These are phyloP conservation scores for Gnetum montanum DNA, from an alignment of 75 land plant species.

Conservation along the genomic window DNA sequence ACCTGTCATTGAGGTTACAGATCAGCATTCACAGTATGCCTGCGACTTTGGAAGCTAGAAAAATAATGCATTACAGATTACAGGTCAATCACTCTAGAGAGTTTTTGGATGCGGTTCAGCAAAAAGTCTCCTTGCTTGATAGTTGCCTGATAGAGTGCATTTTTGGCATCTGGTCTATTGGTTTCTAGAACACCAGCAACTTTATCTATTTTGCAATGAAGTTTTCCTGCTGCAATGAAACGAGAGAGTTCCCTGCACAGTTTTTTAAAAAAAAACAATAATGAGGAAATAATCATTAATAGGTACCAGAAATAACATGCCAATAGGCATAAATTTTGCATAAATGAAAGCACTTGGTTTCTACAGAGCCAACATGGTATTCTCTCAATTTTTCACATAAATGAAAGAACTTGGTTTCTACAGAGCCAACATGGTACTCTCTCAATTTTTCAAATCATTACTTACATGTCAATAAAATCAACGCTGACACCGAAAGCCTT, in stretches of 20 bases:
- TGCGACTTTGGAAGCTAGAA: too few species aligned
- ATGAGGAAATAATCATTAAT: neutral
- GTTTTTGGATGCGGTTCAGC: conserved; percentile 90
- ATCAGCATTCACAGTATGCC: too few species aligned
- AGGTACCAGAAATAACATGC: neutral
- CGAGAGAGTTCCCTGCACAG: conserved; percentile 81
- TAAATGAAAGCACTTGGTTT: too few species aligned
- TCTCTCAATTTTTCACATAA: too few species aligned
- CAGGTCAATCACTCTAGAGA: conserved; percentile 94
- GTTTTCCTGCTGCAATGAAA: conserved; percentile 91
- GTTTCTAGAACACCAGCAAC: conserved; percentile 97
- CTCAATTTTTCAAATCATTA: too few species aligned
- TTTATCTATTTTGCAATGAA: conserved; percentile 96
- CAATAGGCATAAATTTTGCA: conserved; percentile 1
- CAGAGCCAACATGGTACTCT: too few species aligned
- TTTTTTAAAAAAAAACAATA: too few species aligned
- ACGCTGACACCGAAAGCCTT: conserved; percentile 91
- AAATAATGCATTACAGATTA: too few species aligned
- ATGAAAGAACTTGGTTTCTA: too few species aligned
- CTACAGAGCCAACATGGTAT: too few species aligned
- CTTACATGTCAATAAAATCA: conserved; percentile 88
- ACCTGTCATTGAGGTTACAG: too few species aligned
- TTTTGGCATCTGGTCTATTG: conserved; percentile 94
- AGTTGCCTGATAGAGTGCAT: conserved; percentile 92
- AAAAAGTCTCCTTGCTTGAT: conserved; percentile 98